phyloP scores from a whole-genome alignment of 371 early-diverging fungal species.

The Coemansia sp. region DNA sequence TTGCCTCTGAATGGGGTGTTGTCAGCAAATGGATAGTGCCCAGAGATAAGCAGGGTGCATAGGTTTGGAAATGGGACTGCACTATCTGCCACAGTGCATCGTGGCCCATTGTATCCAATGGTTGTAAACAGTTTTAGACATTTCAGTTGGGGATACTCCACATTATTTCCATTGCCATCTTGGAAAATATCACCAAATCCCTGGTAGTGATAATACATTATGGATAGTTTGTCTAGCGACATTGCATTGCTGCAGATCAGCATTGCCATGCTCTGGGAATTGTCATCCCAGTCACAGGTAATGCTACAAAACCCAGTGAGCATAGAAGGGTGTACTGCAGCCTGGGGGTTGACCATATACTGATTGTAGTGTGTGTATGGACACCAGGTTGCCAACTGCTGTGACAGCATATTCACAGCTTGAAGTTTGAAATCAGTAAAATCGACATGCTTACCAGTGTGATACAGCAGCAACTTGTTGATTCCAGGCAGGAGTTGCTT shows the following conservation, averaged over 20 bases:
- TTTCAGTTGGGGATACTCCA: not conserved
- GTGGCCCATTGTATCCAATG: not conserved
- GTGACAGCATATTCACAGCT: not conserved
- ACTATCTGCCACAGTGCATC: not conserved
- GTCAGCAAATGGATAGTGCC: not conserved
- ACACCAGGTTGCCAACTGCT: not conserved
- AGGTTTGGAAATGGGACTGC: not conserved
- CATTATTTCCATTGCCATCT: not conserved
- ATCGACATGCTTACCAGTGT: not conserved
- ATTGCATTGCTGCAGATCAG: not conserved
- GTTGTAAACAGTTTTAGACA: not conserved
- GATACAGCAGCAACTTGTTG: not conserved
- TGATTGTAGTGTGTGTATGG: not conserved
- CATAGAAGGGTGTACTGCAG: not conserved
- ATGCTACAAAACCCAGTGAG: not conserved
- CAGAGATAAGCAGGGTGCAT: not conserved
- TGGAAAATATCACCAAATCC: not conserved
- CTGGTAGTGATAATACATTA: not conserved
- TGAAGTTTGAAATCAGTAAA: not conserved
- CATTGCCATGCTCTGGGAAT: not conserved
- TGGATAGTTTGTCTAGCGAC: not conserved
- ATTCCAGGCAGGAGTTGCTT: not conserved
- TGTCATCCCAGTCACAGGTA: not conserved
- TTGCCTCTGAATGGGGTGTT: not conserved
- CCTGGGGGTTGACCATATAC: not conserved